Evolutionary conservation across 805 yeast genomes (phyloP).

Genomic region (Teunomyces aglyptinius): DNA sequence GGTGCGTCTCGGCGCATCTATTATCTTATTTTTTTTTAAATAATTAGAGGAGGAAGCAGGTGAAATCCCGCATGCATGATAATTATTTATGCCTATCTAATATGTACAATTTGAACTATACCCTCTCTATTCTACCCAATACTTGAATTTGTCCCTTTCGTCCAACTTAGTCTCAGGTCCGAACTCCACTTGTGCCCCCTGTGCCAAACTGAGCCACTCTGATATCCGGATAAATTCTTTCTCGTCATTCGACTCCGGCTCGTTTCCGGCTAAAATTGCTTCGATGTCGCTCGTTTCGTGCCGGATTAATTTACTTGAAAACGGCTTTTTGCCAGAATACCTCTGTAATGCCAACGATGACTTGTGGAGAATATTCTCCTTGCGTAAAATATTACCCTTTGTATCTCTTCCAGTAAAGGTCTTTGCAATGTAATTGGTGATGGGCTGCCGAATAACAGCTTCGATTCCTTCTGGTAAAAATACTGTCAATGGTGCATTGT

Average conservation of each 20-base stretch:
- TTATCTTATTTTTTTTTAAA: not conserved
- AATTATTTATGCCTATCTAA: not conserved
- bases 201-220: slow-evolving; percentile 7
- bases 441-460: slow-evolving; percentile 54
- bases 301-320: slow-evolving; percentile 9
- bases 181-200: not conserved
- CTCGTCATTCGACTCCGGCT: not conserved
- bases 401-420: slow-evolving; percentile 31
- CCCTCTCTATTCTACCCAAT: slow-evolving; percentile 11
- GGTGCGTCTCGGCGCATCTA: not conserved
- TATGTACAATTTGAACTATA: too few species aligned
- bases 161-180: slow-evolving; percentile 2
- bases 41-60: not conserved
- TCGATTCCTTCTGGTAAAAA: slow-evolving; percentile 58
- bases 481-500: slow-evolving; percentile 28
- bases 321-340: slow-evolving; percentile 16
- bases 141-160: slow-evolving; percentile 7
- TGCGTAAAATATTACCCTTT: slow-evolving; percentile 19
- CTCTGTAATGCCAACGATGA: slow-evolving; percentile 20
- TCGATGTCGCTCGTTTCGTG: slow-evolving; percentile 4
- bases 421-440: slow-evolving; percentile 39
- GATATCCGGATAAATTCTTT: slow-evolving; percentile 5
- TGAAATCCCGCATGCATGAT: not conserved
- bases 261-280: slow-evolving; percentile 1
- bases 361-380: slow-evolving; percentile 19